Percentiles rank a stretch among this genome's conserved stretches.
phyloP scores from a whole-genome alignment of 176 grass and related monocot species.

The Oryza glumipatula region DNA sequence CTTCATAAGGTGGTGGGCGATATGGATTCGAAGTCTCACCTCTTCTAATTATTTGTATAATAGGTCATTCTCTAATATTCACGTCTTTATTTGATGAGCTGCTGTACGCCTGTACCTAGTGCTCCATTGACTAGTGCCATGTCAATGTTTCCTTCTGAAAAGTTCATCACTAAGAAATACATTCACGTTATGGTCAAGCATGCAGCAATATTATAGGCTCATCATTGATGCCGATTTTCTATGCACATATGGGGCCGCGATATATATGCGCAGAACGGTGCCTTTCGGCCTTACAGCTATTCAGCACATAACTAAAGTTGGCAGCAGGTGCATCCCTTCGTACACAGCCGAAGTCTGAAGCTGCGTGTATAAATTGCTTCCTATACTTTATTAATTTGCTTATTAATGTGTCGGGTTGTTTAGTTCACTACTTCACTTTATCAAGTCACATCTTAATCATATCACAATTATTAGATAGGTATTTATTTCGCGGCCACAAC shows the following conservation, averaged over 20 bases:
- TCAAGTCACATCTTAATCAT: too few relatives aligned
- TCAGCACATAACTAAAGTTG: slow-evolving; percentile 29
- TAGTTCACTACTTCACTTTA: too few relatives aligned
- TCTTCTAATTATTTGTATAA: too few relatives aligned
- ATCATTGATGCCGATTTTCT: neutral
- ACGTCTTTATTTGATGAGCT: neutral
- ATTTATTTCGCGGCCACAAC: too few relatives aligned
- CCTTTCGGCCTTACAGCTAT: neutral
- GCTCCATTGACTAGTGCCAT: neutral
- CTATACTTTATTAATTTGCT: neutral
- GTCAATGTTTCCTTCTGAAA: neutral
- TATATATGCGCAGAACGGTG: slow-evolving; percentile 11
- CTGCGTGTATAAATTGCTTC: neutral
- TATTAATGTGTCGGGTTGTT: too few relatives aligned
- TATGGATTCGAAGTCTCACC: too few relatives aligned
- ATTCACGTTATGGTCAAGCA: neutral
- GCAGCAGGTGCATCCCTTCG: neutral
- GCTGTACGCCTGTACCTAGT: neutral
- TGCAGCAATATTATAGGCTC: neutral
- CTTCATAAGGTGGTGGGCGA: too few relatives aligned
- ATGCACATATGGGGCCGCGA: neutral
- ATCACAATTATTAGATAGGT: too few relatives aligned
- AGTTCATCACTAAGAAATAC: neutral
- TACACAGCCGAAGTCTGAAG: neutral
- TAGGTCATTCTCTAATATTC: accelerated